phyloP scores from a whole-genome alignment of 2,329 filamentous ascomycete genomes.

The Didymellaceae sp. region DNA sequence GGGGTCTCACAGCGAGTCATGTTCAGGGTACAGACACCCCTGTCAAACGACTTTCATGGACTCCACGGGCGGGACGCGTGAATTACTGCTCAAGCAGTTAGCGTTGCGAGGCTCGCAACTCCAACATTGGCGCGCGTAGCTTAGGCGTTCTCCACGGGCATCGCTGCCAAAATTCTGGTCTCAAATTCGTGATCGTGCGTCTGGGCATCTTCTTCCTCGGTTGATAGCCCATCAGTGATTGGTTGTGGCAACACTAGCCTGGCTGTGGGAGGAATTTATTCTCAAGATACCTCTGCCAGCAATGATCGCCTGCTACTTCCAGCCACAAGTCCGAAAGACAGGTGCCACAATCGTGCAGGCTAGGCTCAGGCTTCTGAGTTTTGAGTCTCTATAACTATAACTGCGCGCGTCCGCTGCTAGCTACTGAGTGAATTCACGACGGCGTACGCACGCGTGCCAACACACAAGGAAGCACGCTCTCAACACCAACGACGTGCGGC shows the following conservation, averaged over 20 bases:
- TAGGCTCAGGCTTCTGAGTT: conserved; percentile 15
- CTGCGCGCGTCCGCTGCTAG: conserved; percentile 9
- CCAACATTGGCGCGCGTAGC: conserved; percentile 7
- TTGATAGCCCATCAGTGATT: conserved; percentile 23
- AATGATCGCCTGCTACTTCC: conserved; percentile 28
- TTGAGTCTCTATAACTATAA: conserved; percentile 3
- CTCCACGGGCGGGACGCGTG: conserved; percentile 2
- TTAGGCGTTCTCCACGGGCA: conserved; percentile 1
- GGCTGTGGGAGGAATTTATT: conserved; percentile 21
- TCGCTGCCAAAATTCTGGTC: not conserved
- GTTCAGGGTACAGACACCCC: conserved; percentile 12
- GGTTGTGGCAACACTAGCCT: conserved; percentile 21
- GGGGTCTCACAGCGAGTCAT: not conserved
- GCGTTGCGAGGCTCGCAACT: conserved; percentile 18
- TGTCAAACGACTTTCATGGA: conserved; percentile 6
- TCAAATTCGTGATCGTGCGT: conserved; percentile 14
- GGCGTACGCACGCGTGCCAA: conserved; percentile 23
- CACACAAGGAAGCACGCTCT: conserved; percentile 11
- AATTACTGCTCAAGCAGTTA: conserved; percentile 12
- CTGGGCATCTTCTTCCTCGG: conserved; percentile 27
- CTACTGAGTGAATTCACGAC: conserved; percentile 10
- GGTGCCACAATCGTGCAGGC: conserved; percentile 25
- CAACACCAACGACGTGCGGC: conserved; percentile 9
- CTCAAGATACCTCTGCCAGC: conserved; percentile 20
- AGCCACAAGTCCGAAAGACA: conserved; percentile 30